Evolutionary conservation across 2,329 filamentous ascomycete species (phyloP), one percentile per base, ranked within the genome.

Genomic region (Clonostachys solani): DNA sequence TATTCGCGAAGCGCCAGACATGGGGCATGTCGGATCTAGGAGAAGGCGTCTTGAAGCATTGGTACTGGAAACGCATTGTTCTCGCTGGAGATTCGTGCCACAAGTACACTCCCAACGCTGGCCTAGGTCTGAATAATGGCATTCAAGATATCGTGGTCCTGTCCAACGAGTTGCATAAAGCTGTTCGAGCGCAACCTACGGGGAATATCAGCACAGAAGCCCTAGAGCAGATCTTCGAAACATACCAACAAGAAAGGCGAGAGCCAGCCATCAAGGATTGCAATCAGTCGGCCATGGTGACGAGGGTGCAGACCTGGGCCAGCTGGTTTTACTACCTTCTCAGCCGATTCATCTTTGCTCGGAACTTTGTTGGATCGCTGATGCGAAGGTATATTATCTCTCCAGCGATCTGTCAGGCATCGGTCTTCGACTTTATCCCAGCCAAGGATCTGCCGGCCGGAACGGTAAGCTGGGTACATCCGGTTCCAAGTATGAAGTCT

Each of bases 41-140:
- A 16, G 67, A 71, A 42, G 68, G 67, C 0, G 55, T 69, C 3
- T 54, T 65, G 10, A 10, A 53, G 65, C 41, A 71, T 65, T 67
- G 64, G 59, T 47, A 60, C 55, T 50, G 56, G 52, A 62, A 65
- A 2, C 55, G 58, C 4, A 50, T 65, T n/a, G 60, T 63, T 5
- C 56, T 66, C 5, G 54, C 52, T 1, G 64, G 64, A 5, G 64
- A 67, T 43, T 50, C 63, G 2, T 56, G 50, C 13, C 60, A 66
- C 48, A 63, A 64, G 44, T 58, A 62, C 45, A 61, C 61, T 2
- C 59, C 63, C 0, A 60, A 60, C 41, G 49, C 59, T 5, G 62
- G 59, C 1, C 53, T 55, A 4, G 61, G 62, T 2, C 54, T 56
- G 29, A 65, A 66, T 49, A 57, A 57, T 29, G 63, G 56, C 6